Base-by-base conservation (phyloP, 2,329 filamentous ascomycete species). In the Colletotrichum sojae region DNA sequence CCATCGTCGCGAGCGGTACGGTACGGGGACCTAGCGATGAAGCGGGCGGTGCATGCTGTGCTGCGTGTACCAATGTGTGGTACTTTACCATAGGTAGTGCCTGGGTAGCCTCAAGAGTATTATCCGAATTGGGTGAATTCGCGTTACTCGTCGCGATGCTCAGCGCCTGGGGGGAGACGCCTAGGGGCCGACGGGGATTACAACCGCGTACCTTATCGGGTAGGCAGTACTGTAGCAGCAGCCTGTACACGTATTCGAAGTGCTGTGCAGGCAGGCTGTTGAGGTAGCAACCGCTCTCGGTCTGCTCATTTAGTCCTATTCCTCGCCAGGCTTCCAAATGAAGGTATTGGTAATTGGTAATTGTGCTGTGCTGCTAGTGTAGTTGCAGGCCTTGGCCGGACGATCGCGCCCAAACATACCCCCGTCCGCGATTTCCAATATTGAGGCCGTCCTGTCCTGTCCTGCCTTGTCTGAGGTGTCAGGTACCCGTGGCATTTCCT, bases 201-300 rank as follows among this genome's bases (percentile, higher is more conserved):
- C n/a, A 18, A n/a, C 6, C 45, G 9, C 40, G 15, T 43, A 43
- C 40, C 40, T n/a, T 15, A 5, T n/a, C 15, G 16, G 40, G 12
- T 43, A 48, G 45, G 45, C 45, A 48, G 45, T 20, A 48, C 40
- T 43, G 40, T 43, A 43, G 40, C 40, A 6, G 40, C 16, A 43
- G 40, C 13, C 40, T 43, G 40, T 43, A 43, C 13, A 10, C 15
- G 13, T 9, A 36, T 36, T 8, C 31, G 31, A 36, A 36, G 31
- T 8, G 31, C 31, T 36, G 10, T 31, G 27, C 27, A 31, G 39
- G 25, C 40, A 22, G 22, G 36, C 22, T 39, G 56, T 60, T 65
- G 20, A 68, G 65, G 53, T 64, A 64, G 65, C 65, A 63, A 54
- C 53, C 39, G 60, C 43, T 54, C 66, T 65, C 66, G 55, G 62